These are phyloP conservation scores for Oryza officinalis DNA, from an alignment of 176 grass and related monocot genomes.

Conservation along the genomic window DNA sequence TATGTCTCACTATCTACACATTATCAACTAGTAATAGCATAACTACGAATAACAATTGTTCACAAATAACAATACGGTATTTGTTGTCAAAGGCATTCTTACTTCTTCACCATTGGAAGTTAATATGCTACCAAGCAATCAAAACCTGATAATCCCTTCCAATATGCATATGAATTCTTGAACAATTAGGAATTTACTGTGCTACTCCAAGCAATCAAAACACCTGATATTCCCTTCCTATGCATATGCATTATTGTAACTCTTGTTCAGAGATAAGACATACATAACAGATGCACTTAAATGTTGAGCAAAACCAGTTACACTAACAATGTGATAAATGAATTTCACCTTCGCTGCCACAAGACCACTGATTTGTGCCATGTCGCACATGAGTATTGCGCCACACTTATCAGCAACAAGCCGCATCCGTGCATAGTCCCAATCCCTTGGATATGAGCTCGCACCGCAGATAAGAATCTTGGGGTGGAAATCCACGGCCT, in stretches of 20 bases:
- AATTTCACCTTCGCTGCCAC: slow-evolving; percentile 86
- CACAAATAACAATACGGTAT: neutral
- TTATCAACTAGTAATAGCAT: neutral
- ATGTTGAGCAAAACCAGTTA: neutral
- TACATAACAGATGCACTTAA: neutral
- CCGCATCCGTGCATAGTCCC: slow-evolving; percentile 82
- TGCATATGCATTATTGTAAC: neutral
- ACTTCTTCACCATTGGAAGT: neutral
- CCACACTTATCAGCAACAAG: slow-evolving; percentile 84
- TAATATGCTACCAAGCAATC: no score
- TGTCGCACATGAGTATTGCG: slow-evolving; percentile 92
- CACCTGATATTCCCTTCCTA: neutral
- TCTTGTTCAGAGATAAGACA: neutral
- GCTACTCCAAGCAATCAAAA: neutral
- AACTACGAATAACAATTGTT: neutral
- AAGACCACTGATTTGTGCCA: slow-evolving; percentile 95
- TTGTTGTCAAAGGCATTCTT: neutral
- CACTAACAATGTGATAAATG: neutral
- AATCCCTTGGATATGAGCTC: slow-evolving; percentile 93
- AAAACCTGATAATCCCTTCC: neutral
- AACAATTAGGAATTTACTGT: neutral
- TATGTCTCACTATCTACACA: neutral
- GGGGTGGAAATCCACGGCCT: slow-evolving; percentile 87
- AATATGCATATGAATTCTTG: neutral
- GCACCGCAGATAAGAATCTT: slow-evolving; percentile 96